Evolutionary conservation across 257 asterid species (phyloP), one percentile per base, ranked within the genome.

Genomic region (Anisodus tanguticus): DNA sequence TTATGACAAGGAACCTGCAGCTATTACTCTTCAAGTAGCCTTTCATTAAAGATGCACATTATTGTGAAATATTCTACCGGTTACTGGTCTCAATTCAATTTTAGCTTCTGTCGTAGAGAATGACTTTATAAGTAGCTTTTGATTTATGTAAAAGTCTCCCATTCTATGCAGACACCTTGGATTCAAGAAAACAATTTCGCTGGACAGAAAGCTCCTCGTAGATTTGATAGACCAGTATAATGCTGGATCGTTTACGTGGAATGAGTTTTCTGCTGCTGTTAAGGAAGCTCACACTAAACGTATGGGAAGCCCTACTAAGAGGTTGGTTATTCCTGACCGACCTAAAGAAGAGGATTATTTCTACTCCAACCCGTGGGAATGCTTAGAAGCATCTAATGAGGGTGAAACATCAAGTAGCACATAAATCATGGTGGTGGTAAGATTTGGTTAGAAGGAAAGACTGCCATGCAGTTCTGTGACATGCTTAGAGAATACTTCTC

Each of bases 321-420:
- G 93, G 2, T 54, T 87, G 1, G 7, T n/a, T 71, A 84, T 87
- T 49, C 66, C 89, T 0, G 92, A 88, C 59, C 90, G 84, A 80
- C 94, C 96, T 0, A 92, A 92, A 88, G 93, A 92, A 76, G 96
- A 92, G 86, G 96, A 91, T 71, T 91, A 90, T 86, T 92, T 91
- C 71, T 89, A 92, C 86, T 88, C 94, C 87, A 91, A 92, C 85
- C 94, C 96, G 57, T 86, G 87, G 63, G 96, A 92, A 85, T 92
- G 96, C 91, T 92, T 80, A 89, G 89, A 53, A 57, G 85, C 19
- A 79, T 58, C 67, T 60, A 82, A 58, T 88, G 81, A 87, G 67
- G 45, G 15, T 55, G 60, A 55, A 55, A 55, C 60, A 55, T 55
- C 60, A 55, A 55, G 60, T 55, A 58, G 64, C 64, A 58, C 16